Percentiles rank a stretch among this genome's conserved stretches.
These are phyloP conservation scores for Physcomitrium patens DNA, from an alignment of 225 moss, liverwort and hornwort species.

Conservation along the genomic window DNA sequence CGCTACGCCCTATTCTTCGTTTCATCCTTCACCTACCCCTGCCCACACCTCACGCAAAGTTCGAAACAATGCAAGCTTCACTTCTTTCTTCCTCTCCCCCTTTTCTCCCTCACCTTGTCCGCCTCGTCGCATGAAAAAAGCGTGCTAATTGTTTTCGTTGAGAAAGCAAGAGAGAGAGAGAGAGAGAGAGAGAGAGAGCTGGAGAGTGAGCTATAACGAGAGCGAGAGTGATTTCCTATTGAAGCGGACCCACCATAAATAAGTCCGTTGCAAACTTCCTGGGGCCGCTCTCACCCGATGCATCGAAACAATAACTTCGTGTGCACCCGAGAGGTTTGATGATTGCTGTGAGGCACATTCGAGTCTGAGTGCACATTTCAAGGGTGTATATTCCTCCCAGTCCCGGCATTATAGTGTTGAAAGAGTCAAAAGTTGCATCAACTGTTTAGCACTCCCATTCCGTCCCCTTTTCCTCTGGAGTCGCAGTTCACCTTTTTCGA, in stretches of 20 bases:
- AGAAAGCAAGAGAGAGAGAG: too few species aligned
- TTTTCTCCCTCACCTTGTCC: not conserved
- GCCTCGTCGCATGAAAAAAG: too few species aligned
- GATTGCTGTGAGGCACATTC: conserved; percentile 13
- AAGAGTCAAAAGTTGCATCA: conserved; percentile 25
- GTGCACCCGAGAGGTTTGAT: conserved; percentile 1
- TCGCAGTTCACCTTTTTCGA: not conserved
- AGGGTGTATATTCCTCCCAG: conserved; percentile 24
- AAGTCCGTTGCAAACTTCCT: not conserved
- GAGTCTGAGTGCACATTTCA: not conserved
- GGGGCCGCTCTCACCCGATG: conserved; percentile 1
- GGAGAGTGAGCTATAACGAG: too few species aligned
- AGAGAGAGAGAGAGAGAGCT: too few species aligned
- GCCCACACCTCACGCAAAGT: too few species aligned
- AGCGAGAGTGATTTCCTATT: not conserved
- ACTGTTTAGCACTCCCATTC: not conserved
- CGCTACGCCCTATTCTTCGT: not conserved
- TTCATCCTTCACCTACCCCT: too few species aligned
- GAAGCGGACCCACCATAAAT: conserved; percentile 2
- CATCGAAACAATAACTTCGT: conserved; percentile 3
- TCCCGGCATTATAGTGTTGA: conserved; percentile 20
- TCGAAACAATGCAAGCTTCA: not conserved
- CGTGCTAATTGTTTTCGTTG: too few species aligned
- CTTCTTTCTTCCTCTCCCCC: not conserved
- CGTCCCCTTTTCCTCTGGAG: not conserved